Conservation (phyloP, 2,329 filamentous ascomycete species). For the Periglandula ipomoeae region DNA sequence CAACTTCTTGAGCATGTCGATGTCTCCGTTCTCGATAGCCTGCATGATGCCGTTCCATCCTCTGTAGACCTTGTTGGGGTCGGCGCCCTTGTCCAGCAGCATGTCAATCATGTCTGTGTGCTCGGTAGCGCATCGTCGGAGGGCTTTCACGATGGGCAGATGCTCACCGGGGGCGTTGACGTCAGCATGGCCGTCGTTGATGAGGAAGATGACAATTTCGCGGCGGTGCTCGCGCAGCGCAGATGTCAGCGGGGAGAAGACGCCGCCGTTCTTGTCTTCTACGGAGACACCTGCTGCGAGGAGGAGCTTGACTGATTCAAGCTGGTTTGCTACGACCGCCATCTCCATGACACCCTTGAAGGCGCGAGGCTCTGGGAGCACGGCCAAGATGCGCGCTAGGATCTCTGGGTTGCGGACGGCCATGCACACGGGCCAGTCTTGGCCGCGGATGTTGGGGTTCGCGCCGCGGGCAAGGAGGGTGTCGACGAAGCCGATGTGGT, state of each 20-base stretch:
- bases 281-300: constrained; percentile 56
- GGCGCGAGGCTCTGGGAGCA: constrained; percentile 47
- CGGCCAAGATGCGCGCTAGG: constrained; percentile 47
- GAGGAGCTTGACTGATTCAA: constrained; percentile 58
- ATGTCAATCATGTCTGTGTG: constrained; percentile 54
- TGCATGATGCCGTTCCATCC: constrained; percentile 59
- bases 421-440: constrained; percentile 65
- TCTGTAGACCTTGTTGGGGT: constrained; percentile 59
- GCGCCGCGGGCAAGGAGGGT: constrained; percentile 48
- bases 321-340: constrained; percentile 56
- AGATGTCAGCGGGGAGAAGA: constrained; percentile 61
- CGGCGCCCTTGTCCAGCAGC: constrained; percentile 53
- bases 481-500: constrained; percentile 50
- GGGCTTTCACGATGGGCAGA: constrained; percentile 60
- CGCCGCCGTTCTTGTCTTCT: constrained; percentile 63
- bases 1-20: constrained; percentile 42
- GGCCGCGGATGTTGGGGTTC: constrained; percentile 52
- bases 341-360: constrained; percentile 61
- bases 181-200: constrained; percentile 53
- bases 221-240: constrained; percentile 55
- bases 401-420: constrained; percentile 53
- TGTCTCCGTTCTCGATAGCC: constrained; percentile 54
- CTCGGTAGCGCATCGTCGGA: constrained; percentile 46
- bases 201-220: constrained; percentile 51
- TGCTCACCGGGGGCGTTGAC: constrained; percentile 62